Evolutionary conservation across 2,329 filamentous ascomycete genomes (phyloP).

Genomic region (Huntiella bhutanensis): DNA sequence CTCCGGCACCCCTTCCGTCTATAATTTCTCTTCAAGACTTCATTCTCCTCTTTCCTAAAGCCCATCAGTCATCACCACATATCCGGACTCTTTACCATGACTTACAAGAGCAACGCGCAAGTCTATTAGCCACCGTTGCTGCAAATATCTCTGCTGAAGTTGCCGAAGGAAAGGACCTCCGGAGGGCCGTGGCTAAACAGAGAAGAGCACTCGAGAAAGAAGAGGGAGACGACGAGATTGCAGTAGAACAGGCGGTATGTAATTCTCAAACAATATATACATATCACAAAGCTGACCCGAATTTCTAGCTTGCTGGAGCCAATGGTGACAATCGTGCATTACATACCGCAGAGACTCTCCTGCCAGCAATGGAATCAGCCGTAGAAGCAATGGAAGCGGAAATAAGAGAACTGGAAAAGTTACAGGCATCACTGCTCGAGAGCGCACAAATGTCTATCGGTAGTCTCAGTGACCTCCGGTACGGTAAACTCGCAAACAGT

Average conservation of each 20-base stretch:
- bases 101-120: constrained; percentile 54
- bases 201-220: constrained; percentile 26
- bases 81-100: constrained; percentile 59
- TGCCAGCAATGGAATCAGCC: constrained; percentile 51
- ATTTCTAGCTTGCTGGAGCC: background rate
- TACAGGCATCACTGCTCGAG: constrained; percentile 40
- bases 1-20: constrained; percentile 54
- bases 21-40: constrained; percentile 60
- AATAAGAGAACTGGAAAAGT: constrained; percentile 43
- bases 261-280: background rate
- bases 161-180: constrained; percentile 27
- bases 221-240: constrained; percentile 43
- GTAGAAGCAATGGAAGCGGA: constrained; percentile 47
- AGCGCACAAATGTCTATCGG: constrained; percentile 49
- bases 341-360: constrained; percentile 28
- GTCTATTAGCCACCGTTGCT: constrained; percentile 47
- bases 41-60: constrained; percentile 53
- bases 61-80: constrained; percentile 42
- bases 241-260: constrained; percentile 39
- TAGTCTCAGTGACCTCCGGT: constrained; percentile 62
- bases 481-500: constrained; percentile 52
- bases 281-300: too few relatives aligned
- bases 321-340: constrained; percentile 37
- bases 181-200: constrained; percentile 35
- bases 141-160: constrained; percentile 46